These are phyloP conservation scores for Rosa chinensis DNA, from an alignment of 306 rosid species.

Conservation along the genomic window DNA sequence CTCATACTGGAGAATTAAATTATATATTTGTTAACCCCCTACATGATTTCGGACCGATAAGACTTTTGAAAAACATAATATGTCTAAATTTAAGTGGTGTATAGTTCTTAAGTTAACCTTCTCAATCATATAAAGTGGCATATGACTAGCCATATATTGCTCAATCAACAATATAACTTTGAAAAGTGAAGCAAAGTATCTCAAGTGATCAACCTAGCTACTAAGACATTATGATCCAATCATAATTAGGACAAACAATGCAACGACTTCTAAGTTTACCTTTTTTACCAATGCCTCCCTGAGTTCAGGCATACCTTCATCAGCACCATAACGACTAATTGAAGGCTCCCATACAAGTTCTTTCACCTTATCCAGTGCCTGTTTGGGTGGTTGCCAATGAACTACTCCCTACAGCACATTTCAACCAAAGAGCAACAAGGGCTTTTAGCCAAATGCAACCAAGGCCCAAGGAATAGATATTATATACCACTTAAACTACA, in stretches of 20 bases:
- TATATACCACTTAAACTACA: not conserved
- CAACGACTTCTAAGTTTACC: slow-evolving; percentile 35
- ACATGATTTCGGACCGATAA: not conserved
- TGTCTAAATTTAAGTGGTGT: not conserved
- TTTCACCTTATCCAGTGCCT: slow-evolving; percentile 75
- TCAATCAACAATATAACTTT: not conserved
- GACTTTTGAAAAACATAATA: not conserved
- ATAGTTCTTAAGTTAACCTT: not conserved
- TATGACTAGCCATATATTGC: not conserved
- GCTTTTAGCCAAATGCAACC: slow-evolving; percentile 2
- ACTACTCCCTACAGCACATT: slow-evolving; percentile 75
- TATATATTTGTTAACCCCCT: not conserved
- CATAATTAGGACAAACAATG: not conserved
- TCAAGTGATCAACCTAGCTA: not conserved
- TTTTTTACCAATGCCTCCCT: slow-evolving; percentile 63
- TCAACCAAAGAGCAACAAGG: slow-evolving; percentile 17
- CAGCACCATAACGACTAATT: slow-evolving; percentile 82
- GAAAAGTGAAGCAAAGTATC: not conserved
- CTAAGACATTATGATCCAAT: not conserved
- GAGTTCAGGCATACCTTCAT: slow-evolving; percentile 93
- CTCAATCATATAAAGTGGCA: not conserved
- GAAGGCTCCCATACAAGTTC: slow-evolving; percentile 84
- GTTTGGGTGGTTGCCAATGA: slow-evolving; percentile 90
- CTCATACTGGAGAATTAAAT: not conserved
- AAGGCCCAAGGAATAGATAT: not conserved